A percentile compares a stretch with the other conserved stretches of the same genome.
These are phyloP conservation scores for Thelephora aurantiotincta DNA, from an alignment of 768 basidiomycete genomes.

Conservation along the genomic window DNA sequence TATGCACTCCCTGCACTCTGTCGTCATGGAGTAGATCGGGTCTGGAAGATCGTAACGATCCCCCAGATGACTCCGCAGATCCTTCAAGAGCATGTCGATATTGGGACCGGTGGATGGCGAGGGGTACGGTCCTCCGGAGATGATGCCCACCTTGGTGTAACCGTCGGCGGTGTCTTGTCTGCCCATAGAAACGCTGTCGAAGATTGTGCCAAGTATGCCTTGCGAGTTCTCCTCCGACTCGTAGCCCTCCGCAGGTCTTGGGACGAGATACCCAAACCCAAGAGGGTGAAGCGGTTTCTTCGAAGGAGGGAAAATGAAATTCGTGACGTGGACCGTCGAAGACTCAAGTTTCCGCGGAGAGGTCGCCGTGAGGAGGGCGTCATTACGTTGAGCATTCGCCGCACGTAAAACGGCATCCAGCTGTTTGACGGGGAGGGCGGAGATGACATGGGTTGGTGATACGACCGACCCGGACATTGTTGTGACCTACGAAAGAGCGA, in stretches of 20 bases:
- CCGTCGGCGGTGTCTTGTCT: constrained; percentile 29
- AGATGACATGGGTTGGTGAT: constrained; percentile 55
- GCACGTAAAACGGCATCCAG: constrained; percentile 24
- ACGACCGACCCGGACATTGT: constrained; percentile 20
- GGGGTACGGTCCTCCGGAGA: constrained; percentile 74
- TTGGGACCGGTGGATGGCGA: constrained; percentile 14
- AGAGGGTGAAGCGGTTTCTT: constrained; percentile 49
- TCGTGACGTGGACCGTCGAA: constrained; percentile 79
- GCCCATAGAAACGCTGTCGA: constrained; percentile 70
- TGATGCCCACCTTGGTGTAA: constrained; percentile 68
- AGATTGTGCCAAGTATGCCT: constrained; percentile 73
- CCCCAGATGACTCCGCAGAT: background rate
- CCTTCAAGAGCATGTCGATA: constrained; percentile 13
- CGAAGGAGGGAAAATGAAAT: constrained; percentile 59
- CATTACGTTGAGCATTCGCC: constrained; percentile 4
- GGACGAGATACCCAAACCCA: constrained; percentile 92
- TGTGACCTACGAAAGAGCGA: constrained; percentile 16
- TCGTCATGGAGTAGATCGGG: background rate
- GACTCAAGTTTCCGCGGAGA: constrained; percentile 47
- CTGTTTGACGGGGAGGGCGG: constrained; percentile 37
- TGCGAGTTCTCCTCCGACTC: constrained; percentile 12
- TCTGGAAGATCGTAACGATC: background rate
- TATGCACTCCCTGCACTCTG: constrained; percentile 39
- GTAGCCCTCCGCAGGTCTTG: constrained; percentile 53
- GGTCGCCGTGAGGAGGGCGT: constrained; percentile 28